Percentiles rank a stretch among this genome's conserved stretches.
phyloP scores from a whole-genome alignment of 371 early-diverging fungal species.

The Encephalitozoon hellem region DNA sequence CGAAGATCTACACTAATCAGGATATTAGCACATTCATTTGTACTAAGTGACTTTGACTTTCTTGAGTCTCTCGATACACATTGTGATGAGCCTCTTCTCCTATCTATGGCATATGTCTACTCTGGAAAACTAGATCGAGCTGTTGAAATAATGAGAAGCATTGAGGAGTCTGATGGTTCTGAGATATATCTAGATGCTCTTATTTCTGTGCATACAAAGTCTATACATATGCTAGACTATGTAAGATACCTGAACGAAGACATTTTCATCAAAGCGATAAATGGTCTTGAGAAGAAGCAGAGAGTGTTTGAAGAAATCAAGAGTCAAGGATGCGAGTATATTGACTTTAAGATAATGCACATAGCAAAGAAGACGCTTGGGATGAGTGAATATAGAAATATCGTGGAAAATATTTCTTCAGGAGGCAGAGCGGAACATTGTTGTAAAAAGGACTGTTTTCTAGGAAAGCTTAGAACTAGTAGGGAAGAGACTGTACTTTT shows the following conservation, averaged over 20 bases:
- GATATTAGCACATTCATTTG: conserved; percentile 2
- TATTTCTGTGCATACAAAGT: background rate
- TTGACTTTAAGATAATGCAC: background rate
- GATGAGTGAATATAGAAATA: background rate
- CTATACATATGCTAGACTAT: background rate
- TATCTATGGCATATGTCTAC: background rate
- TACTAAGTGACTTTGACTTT: background rate
- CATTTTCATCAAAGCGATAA: background rate
- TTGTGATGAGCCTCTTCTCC: background rate
- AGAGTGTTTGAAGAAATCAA: background rate
- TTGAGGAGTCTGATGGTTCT: background rate
- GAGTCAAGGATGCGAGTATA: background rate
- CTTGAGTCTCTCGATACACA: background rate
- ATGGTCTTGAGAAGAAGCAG: background rate
- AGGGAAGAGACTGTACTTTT: background rate
- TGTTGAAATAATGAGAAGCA: background rate
- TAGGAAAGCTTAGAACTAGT: background rate
- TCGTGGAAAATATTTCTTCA: background rate
- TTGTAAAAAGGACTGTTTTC: background rate
- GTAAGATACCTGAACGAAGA: background rate
- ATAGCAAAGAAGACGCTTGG: background rate
- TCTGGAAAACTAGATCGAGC: background rate
- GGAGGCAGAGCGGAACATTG: background rate
- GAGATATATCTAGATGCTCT: background rate
- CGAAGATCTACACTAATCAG: background rate